Conservation (phyloP, 345 rosid genomes). For the Viola odorata region DNA sequence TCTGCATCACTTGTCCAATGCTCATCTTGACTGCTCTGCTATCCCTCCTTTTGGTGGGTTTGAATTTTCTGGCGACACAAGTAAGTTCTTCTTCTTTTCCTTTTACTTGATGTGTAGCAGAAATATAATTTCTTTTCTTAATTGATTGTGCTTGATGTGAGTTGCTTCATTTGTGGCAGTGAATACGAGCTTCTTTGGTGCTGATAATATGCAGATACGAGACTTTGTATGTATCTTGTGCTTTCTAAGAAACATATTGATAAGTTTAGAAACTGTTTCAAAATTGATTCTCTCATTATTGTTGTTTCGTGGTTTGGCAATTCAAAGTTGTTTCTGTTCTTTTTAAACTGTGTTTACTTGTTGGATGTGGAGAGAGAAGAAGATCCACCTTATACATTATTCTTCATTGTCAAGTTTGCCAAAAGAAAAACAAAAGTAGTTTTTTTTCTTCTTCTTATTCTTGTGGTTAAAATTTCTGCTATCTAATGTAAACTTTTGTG, state of each 20-base stretch:
- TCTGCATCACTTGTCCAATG: constrained; percentile 44
- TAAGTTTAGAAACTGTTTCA: neutral
- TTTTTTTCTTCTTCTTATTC: neutral
- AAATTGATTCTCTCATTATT: neutral
- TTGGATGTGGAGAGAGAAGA: neutral
- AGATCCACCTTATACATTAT: neutral
- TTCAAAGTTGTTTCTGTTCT: neutral
- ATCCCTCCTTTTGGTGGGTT: constrained; percentile 41
- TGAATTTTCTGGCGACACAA: constrained; percentile 41
- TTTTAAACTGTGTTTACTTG: too few species aligned
- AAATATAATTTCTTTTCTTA: neutral
- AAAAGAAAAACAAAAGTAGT: neutral
- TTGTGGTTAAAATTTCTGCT: neutral
- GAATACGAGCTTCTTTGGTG: constrained; percentile 36
- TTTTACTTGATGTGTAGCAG: neutral
- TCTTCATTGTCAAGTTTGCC: neutral
- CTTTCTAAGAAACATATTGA: neutral
- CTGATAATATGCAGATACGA: constrained; percentile 34
- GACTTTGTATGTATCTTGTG: constrained; percentile 43
- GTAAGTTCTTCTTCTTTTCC: constrained; percentile 16
- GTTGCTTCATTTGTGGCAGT: constrained; percentile 36
- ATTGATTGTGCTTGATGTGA: constrained; percentile 14
- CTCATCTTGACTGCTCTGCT: constrained; percentile 34
- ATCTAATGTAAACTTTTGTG: neutral
- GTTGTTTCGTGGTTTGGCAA: neutral